Conservation (phyloP, 768 basidiomycete genomes). For the Gautieria morchelliformis region DNA sequence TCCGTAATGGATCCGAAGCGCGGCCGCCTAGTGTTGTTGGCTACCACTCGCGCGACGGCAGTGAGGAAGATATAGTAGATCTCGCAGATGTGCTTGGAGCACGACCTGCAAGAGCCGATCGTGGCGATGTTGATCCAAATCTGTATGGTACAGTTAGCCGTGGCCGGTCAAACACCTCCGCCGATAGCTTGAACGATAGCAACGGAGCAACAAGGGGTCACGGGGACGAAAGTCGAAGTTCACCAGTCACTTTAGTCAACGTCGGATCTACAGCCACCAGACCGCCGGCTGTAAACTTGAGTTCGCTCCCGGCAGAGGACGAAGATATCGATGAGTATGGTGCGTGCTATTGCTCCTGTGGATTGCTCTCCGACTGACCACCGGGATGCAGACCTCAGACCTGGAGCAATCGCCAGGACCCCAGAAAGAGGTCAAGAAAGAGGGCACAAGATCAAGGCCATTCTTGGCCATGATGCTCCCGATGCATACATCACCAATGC, state of each 20-base stretch:
- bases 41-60: neutral
- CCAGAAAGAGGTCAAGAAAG: slow-evolving; percentile 14
- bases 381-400: neutral
- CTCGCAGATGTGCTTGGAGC: slow-evolving; percentile 1
- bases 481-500: slow-evolving; percentile 33
- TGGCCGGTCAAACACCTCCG: neutral
- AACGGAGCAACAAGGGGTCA: neutral
- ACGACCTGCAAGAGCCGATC: neutral
- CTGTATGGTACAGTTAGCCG: neutral
- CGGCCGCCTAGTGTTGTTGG: neutral
- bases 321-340: slow-evolving; percentile 1
- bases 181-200: neutral
- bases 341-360: neutral
- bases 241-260: neutral
- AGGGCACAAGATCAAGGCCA: slow-evolving; percentile 49
- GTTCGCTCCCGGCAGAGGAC: neutral
- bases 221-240: neutral
- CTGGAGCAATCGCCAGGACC: neutral
- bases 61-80: slow-evolving; percentile 4
- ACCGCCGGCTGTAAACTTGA: too few relatives aligned
- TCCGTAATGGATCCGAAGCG: neutral
- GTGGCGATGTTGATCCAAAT: neutral
- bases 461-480: slow-evolving; percentile 55
- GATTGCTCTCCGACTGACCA: neutral
- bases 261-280: neutral